Evolutionary conservation across 73 alveolate genomes (phyloP), one percentile per base, ranked within the genome.

Genomic region (Paramecium caudatum): DNA sequence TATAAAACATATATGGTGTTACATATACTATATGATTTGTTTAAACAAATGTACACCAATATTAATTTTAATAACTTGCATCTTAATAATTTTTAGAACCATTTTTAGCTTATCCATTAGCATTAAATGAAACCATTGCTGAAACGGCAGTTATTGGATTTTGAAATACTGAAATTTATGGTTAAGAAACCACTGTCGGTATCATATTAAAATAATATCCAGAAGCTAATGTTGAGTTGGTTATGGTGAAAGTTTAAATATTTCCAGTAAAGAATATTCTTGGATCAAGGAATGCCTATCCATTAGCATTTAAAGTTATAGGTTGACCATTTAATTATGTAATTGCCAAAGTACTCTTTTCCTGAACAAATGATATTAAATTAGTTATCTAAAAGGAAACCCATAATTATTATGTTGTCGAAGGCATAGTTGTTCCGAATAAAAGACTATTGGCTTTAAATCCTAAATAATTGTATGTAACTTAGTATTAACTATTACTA

Each of bases 31-130:
- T 21, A 12, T 36, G 13, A 16, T 49, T 19, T 49, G 70, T 49
- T 49, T 49, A 49, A 16, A 49, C 70, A 16, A 49, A 49, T 49
- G 70, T 49, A 19, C 19, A 49, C 70, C 70, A 49, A 49, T 49
- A 49, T 49, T 49, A 49, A 49, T 17, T 17, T 49, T 49, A 49
- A 2, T 49, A 48, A 2, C 10, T 10, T 7, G 5, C 49, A 7
- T 10, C 49, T 48, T 48, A 48, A 6, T 47, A 13, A 5, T 47
- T 47, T 9, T 23, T 47, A 8, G 5, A 16, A 16, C 2, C 1
- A 47, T 47, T 47, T 1, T 16, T 15, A 1, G 7, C 2, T 21
- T 17, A 2, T 16, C 4, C 70, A 49, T 49, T 9, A 21, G 25
- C n/a, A n/a, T n/a, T n/a, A n/a, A 2, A n/a, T n/a, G n/a, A n/a